Base-by-base conservation (phyloP, 2,329 filamentous ascomycete genomes). In the Botrytis porri region DNA sequence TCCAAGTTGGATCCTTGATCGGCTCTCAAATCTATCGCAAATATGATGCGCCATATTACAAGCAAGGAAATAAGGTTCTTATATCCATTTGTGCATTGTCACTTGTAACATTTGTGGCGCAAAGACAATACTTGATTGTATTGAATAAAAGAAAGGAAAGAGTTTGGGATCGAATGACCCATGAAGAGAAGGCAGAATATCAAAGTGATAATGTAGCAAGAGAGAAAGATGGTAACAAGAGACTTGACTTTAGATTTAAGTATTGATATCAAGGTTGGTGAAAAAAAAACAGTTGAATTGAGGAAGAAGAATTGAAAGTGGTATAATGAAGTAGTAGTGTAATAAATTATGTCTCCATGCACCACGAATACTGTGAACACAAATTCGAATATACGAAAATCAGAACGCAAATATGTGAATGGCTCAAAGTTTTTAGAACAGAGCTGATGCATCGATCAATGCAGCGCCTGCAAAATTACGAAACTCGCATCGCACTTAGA, bases 11-110 rank as follows among this genome's bases (percentile, higher is more conserved):
- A 35, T 81, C 79, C 2, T 82, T 86, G 48, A 83, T 77, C 20
- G 72, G 72, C 16, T 70, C 76, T 20, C 76, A 79, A 35, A 73
- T 78, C 25, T 87, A 87, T 74, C 81, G 85, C 3, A 80, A 84
- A 8, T 81, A 84, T 39, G 86, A 87, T 76, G 67, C 74, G 16
- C 87, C 87, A 0, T 80, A 83, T 16, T 90, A 90, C 75, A 80
- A 82, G 10, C 83, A 84, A 0, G 88, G 88, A 0, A 90, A 90
- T 75, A 84, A 83, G 59, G 83, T 85, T 0, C 79, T 90, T 3
- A 82, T 90, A 25, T 85, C 77, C 0, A 82, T 89, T 18, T 82
- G 79, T 16, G 78, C 81, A 3, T 83, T 81, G 54, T 85, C 86
- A 71, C 81, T 87, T 35, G 75, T 81, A 2, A 70, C 85, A 2